phyloP scores from a whole-genome alignment of 805 yeast genomes.

The Ogataea populi-albae region DNA sequence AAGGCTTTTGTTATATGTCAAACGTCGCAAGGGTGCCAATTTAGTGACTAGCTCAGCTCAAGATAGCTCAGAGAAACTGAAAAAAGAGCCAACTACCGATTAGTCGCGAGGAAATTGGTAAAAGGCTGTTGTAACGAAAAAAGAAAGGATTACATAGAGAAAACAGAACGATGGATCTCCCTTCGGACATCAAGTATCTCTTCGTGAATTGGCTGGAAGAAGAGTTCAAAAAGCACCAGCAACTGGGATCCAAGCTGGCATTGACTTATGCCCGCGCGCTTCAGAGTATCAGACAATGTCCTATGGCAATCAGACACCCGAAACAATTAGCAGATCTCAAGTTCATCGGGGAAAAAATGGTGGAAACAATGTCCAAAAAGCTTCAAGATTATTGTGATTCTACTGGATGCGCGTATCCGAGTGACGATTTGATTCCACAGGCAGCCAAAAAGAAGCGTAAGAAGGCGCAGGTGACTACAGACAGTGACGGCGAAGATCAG shows the following conservation, averaged over 20 bases:
- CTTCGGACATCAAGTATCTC: constrained; percentile 48
- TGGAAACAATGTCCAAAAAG: constrained; percentile 45
- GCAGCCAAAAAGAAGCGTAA: constrained; percentile 6
- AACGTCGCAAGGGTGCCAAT: too few relatives aligned
- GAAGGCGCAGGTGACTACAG: constrained; percentile 4
- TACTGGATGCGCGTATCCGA: constrained; percentile 47
- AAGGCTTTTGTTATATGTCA: too few relatives aligned
- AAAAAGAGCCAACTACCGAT: too few relatives aligned
- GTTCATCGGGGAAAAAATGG: constrained; percentile 71
- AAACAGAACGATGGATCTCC: constrained; percentile 45
- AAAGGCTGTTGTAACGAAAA: too few relatives aligned
- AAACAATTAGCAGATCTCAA: constrained; percentile 56
- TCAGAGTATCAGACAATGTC: constrained; percentile 45
- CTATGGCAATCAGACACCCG: constrained; percentile 50
- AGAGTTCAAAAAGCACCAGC: constrained; percentile 42
- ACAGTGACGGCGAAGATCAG: constrained; percentile 6
- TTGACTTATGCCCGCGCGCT: constrained; percentile 55
- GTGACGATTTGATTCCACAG: constrained; percentile 5
- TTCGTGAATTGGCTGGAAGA: constrained; percentile 60
- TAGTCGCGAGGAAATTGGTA: too few relatives aligned
- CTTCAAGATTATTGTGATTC: constrained; percentile 55
- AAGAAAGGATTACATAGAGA: constrained; percentile 1
- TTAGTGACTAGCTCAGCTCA: too few relatives aligned
- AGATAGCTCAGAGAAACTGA: too few relatives aligned
- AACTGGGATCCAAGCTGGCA: constrained; percentile 51